phyloP scores from a whole-genome alignment of 345 rosid species.

The Reutealis trisperma region DNA sequence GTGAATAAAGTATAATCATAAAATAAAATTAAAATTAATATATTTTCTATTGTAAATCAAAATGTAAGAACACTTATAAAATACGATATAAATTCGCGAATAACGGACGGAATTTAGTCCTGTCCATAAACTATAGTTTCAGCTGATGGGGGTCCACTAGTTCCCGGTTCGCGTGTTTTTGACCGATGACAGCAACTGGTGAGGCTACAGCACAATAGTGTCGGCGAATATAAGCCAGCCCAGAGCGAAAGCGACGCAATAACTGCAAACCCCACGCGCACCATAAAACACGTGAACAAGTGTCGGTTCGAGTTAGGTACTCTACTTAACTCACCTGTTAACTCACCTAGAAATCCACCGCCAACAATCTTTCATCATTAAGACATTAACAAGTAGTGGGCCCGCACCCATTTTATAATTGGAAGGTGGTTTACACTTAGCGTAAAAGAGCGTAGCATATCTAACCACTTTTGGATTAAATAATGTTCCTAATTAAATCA shows the following conservation, averaged over 20 bases:
- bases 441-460: not conserved
- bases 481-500: not conserved
- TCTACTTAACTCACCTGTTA: not conserved
- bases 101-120: too few species aligned
- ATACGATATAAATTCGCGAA: too few species aligned
- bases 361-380: not conserved
- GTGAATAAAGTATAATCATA: too few species aligned
- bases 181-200: not conserved
- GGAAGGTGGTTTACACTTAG: not conserved
- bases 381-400: not conserved
- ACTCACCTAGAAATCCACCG: too few species aligned
- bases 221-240: conserved; percentile 38
- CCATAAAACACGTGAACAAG: not conserved
- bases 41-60: too few species aligned
- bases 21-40: too few species aligned
- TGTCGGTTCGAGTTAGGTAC: not conserved
- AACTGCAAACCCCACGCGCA: conserved; percentile 26
- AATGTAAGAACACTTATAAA: too few species aligned
- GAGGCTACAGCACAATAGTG: not conserved
- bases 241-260: conserved; percentile 20
- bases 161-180: not conserved
- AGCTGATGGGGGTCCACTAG: not conserved
- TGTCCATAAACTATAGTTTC: too few species aligned
- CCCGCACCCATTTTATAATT: not conserved
- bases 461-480: not conserved